Evolutionary conservation across 2,329 filamentous ascomycete genomes (phyloP).

Genomic region (Lasiodiplodia sp.): DNA sequence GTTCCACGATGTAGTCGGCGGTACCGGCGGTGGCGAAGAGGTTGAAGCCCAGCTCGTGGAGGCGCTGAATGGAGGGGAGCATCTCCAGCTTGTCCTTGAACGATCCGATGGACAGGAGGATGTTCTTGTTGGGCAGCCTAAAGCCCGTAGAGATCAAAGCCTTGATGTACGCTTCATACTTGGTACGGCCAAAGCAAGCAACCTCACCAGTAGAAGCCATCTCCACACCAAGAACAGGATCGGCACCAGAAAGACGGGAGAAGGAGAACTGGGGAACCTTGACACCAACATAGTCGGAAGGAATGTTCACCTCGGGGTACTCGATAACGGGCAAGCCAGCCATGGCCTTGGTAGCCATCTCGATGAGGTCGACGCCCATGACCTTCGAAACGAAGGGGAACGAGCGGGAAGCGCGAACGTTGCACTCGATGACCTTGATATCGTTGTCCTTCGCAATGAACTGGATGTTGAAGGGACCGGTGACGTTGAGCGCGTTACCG

Average conservation of each 20-base stretch:
- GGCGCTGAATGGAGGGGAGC: constrained; percentile 87
- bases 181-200: constrained; percentile 92
- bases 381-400: constrained; percentile 99
- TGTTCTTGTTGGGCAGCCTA: constrained; percentile 93
- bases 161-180: constrained; percentile 98
- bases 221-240: constrained; percentile 95
- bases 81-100: constrained; percentile 99
- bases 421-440: constrained; percentile 99
- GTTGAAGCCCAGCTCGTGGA: constrained; percentile 92
- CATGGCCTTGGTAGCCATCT: constrained; percentile 98
- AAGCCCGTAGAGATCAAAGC: constrained; percentile 95
- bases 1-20: constrained; percentile 93
- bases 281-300: constrained; percentile 86
- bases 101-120: constrained; percentile 92
- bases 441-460: constrained; percentile 99
- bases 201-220: constrained; percentile 99
- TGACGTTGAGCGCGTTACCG: constrained; percentile 90
- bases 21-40: constrained; percentile 96
- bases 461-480: constrained; percentile 97
- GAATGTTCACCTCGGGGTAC: constrained; percentile 80
- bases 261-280: constrained; percentile 99
- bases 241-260: constrained; percentile 92
- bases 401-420: constrained; percentile 92
- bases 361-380: constrained; percentile 96
- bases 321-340: constrained; percentile 81